Base-by-base conservation (phyloP, 2,329 filamentous ascomycete genomes). In the Sphaerulina populicola region DNA sequence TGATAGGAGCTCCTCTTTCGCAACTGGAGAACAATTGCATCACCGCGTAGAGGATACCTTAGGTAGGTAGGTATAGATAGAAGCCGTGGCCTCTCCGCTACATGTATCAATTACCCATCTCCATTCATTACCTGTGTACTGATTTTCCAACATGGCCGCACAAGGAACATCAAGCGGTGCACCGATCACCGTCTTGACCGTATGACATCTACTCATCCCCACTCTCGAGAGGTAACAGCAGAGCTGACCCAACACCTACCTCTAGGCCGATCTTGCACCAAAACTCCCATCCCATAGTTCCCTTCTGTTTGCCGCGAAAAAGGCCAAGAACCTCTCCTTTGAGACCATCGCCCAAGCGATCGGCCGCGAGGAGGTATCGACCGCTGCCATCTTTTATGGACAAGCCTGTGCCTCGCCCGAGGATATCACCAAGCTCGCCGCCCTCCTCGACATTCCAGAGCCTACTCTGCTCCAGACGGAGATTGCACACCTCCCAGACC, bases 341-440 rank as follows among this genome's bases (percentile, higher is more conserved):
- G 86, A 88, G 66, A 72, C 79, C 39, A 89, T 96, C 63, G 87
- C 81, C 46, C 71, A 81, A 59, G 75, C 82, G 29, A 77, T 95
- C 49, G 82, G 81, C 56, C 85, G 89, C 57, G 82, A 84, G 64
- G 86, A 95, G 71, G 86, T 95, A 38, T 87, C 88, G 37, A 80
- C 86, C 3, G 90, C 90, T 2, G 89, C 89, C 2, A 74, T 95
- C 57, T 96, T 96, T 77, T 95, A 95, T 68, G 90, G 90, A 29
- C 88, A 93, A 68, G 82, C 85, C 5, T 80, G 80, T 61, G 86
- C 88, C 1, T 85, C 82, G 0, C 64, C 78, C 0, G 83, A 86
- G 56, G 88, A 93, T 60, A 76, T 80, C 58, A 69, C 77, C 52
- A 83, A 80, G 53, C 79, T 95, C 1, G 78, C 85, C 1, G 63